Base-by-base conservation (phyloP, 306 rosid species). In the Luffa acutangula region DNA sequence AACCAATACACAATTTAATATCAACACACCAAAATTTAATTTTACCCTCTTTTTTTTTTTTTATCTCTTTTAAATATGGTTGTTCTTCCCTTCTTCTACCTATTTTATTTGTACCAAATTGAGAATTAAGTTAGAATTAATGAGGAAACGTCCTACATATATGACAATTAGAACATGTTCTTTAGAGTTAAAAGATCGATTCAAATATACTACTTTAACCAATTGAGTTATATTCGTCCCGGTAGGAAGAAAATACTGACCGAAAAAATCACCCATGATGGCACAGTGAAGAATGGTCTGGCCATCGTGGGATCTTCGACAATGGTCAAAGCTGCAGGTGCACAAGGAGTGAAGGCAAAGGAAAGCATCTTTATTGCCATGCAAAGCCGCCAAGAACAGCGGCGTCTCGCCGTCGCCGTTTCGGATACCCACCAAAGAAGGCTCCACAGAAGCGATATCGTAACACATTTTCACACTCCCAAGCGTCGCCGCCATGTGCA, bases 201-300 rank as follows among this genome's bases (percentile, higher is more conserved):
- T 25, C 31, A 25, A 25, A 25, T n/a, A n/a, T n/a, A n/a, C n/a
- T 25, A 25, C 31, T 25, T 25, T 25, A 25, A 25, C 31, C 31
- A 25, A 25, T 25, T 25, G 31, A 25, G 31, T 25, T 25, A 25
- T 25, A 25, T 25, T 25, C 31, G 1, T 25, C 31, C 1, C 0
- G 31, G 31, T 25, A 25, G 31, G 31, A 25, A 25, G 31, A 25
- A 25, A 25, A 25, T 25, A 72, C 77, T 20, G 4, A 87, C 93
- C 86, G 56, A 88, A 86, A 37, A 82, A 57, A 9, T 85, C 90
- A n/a, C 83, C 87, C 6, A 76, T 51, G 43, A 92, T 88, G 1
- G 94, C 89, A 49, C 85, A 78, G 4, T 92, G 97, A 78, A 92
- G 90, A 82, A 87, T 84, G 39, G 90, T 92, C 1, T 86, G 84